Evolutionary conservation across 495 filamentous ascomycete genomes (phyloP).

Genomic region (Aspergillus carlsbadensis): DNA sequence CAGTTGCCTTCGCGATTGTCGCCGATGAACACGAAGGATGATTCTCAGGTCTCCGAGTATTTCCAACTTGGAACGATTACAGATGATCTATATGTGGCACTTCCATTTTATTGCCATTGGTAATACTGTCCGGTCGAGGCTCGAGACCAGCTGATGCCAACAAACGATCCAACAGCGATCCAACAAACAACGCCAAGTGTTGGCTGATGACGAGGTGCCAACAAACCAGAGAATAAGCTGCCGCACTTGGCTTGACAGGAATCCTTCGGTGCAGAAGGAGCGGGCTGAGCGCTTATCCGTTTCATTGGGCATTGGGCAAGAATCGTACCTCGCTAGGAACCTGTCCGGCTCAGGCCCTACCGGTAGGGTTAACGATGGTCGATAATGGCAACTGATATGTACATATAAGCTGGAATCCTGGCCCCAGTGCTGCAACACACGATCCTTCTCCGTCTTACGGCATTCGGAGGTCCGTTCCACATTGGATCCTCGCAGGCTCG

Average conservation of each 20-base stretch:
- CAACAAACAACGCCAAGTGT: constrained; percentile 3
- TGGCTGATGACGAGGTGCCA: not conserved
- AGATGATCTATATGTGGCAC: not conserved
- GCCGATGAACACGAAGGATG: too few species aligned
- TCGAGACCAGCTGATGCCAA: not conserved
- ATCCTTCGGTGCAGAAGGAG: not conserved
- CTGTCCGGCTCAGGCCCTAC: too few species aligned
- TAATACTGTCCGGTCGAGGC: not conserved
- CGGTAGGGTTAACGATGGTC: too few species aligned
- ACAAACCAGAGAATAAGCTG: not conserved
- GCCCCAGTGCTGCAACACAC: not conserved
- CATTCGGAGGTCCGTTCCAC: not conserved
- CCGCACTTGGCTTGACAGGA: not conserved
- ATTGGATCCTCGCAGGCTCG: too few species aligned
- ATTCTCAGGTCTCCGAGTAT: too few species aligned
- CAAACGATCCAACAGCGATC: too few species aligned
- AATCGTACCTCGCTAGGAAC: too few species aligned
- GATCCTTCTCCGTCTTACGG: not conserved
- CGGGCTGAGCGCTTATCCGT: too few species aligned
- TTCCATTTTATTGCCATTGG: not conserved
- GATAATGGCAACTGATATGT: not conserved
- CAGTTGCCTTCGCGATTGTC: not conserved
- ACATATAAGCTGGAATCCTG: not conserved
- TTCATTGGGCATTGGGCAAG: too few species aligned
- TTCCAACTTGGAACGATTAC: too few species aligned